Percentiles rank a stretch among this genome's conserved stretches.
These are phyloP conservation scores for Pluteus cervinus DNA, from an alignment of 768 basidiomycete genomes.

Conservation along the genomic window DNA sequence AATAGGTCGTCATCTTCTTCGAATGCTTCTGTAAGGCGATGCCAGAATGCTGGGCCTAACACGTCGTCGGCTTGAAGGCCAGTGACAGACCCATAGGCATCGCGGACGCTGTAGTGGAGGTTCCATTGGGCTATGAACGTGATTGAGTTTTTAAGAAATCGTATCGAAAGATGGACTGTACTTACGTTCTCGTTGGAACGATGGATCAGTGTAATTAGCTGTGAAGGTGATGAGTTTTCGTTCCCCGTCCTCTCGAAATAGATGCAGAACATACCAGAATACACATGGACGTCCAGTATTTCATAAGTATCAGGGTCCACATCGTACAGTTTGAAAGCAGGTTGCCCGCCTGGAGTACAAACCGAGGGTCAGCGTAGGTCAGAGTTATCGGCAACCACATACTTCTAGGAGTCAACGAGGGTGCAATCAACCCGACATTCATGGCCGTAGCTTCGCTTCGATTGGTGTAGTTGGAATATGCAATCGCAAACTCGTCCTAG, in stretches of 20 bases:
- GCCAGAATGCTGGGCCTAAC: constrained; percentile 54
- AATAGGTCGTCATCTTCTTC: constrained; percentile 38
- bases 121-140: constrained; percentile 39
- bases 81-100: constrained; percentile 41
- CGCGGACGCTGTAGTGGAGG: constrained; percentile 51
- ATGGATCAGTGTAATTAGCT: constrained; percentile 36
- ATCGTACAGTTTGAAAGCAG: constrained; percentile 54
- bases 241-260: too few relatives aligned
- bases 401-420: constrained; percentile 55
- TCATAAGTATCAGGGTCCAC: constrained; percentile 64
- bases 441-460: constrained; percentile 39
- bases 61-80: constrained; percentile 29
- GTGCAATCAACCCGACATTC: constrained; percentile 43
- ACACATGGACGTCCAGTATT: constrained; percentile 51
- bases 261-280: constrained; percentile 40
- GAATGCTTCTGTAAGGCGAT: constrained; percentile 50
- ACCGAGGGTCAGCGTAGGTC: too few relatives aligned
- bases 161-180: too few relatives aligned
- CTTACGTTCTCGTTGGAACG: constrained; percentile 43
- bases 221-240: too few relatives aligned
- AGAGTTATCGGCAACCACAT: constrained; percentile 13
- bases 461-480: constrained; percentile 47
- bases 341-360: constrained; percentile 42
- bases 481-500: constrained; percentile 59
- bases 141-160: background rate